These are phyloP conservation scores for Dipteronia sinensis DNA, from an alignment of 345 rosid genomes.

Conservation along the genomic window DNA sequence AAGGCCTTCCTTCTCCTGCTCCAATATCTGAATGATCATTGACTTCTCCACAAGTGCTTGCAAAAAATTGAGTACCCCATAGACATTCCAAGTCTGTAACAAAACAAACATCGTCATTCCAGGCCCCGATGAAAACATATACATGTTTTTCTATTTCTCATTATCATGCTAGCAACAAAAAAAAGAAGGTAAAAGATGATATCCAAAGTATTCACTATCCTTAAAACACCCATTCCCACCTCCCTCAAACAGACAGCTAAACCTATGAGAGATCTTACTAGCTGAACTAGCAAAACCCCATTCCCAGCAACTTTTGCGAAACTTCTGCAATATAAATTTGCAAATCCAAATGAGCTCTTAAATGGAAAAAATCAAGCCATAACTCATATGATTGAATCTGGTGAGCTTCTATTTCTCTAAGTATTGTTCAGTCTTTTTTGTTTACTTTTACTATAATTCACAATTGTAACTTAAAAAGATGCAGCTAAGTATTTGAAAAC, in stretches of 20 bases:
- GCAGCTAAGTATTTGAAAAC: neutral
- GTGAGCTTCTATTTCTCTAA: neutral
- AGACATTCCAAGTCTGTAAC: constrained; percentile 91
- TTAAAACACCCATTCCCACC: neutral
- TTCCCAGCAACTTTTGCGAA: neutral
- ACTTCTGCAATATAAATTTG: neutral
- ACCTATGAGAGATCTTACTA: neutral
- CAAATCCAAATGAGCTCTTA: neutral
- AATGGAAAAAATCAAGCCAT: neutral
- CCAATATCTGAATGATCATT: constrained; percentile 74
- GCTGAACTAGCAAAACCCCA: neutral
- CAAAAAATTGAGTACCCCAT: constrained; percentile 97
- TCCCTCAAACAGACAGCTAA: neutral
- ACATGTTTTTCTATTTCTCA: neutral
- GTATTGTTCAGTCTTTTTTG: neutral
- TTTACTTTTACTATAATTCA: neutral
- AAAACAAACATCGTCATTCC: neutral
- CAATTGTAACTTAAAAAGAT: neutral
- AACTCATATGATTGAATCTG: neutral
- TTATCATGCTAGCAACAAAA: neutral
- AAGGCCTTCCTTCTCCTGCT: constrained; percentile 87
- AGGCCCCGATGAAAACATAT: neutral
- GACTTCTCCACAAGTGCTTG: constrained; percentile 99
- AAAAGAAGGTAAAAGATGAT: neutral
- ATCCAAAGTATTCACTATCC: neutral